A percentile compares a stretch with the other conserved stretches of the same genome.
Conservation (phyloP, 1,139 yeast species). For the Yarrowia galli region DNA sequence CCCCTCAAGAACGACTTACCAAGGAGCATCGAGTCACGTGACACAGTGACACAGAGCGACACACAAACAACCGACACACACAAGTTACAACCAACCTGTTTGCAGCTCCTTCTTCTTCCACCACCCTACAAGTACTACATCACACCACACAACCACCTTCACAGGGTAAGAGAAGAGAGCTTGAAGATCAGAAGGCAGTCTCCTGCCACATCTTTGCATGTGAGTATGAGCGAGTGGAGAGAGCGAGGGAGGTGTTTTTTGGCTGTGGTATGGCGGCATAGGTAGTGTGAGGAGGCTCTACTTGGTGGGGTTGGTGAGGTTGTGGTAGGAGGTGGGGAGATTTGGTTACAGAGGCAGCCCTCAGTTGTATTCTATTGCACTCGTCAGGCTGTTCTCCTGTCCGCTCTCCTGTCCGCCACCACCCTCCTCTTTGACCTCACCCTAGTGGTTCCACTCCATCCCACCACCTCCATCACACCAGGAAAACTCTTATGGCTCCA, state of each 20-base stretch:
- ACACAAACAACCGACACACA: no score
- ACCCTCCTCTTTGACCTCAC: not conserved
- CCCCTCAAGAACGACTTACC: no score
- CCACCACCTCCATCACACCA: no score
- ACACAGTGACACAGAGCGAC: not conserved
- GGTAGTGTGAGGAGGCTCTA: no score
- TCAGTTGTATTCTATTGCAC: no score
- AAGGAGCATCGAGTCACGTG: not conserved
- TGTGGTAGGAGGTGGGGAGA: not conserved
- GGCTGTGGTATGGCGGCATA: not conserved
- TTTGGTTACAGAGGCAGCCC: no score
- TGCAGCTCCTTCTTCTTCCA: no score
- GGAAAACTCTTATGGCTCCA: not conserved
- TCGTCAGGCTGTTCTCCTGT: no score
- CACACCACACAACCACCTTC: not conserved
- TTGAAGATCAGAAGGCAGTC: not conserved
- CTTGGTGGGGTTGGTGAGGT: not conserved
- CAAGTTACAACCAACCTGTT: no score
- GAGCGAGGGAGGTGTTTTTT: not conserved
- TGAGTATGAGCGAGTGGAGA: not conserved
- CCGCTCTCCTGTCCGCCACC: no score
- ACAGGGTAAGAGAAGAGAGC: not conserved
- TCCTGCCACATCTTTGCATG: constrained; percentile 7
- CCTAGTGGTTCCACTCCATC: no score
- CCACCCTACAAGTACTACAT: no score